Evolutionary conservation across 2,329 filamentous ascomycete species (phyloP).

Genomic region (Tympanopsis confertula): DNA sequence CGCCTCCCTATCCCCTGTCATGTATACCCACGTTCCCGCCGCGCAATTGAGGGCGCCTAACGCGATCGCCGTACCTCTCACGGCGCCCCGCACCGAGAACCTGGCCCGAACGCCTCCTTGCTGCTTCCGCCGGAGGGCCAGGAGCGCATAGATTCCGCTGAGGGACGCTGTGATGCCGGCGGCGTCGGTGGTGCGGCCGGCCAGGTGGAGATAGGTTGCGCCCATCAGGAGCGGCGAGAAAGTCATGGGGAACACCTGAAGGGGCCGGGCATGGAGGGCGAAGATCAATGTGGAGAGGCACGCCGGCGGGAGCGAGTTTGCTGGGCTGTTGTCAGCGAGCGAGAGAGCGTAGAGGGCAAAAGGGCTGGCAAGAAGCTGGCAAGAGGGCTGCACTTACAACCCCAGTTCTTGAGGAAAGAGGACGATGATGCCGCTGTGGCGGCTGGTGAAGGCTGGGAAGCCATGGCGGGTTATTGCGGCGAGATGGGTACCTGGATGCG

Average conservation of each 20-base stretch:
- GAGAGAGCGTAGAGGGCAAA: constrained; percentile 2
- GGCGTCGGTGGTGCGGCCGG: constrained; percentile 48
- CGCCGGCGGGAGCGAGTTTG: constrained; percentile 52
- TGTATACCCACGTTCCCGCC: constrained; percentile 12
- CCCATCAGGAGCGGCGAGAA: constrained; percentile 57
- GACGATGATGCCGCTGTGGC: constrained; percentile 25
- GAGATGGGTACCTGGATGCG: too few species aligned
- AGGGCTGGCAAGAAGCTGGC: constrained; percentile 4
- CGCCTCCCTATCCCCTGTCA: constrained; percentile 9
- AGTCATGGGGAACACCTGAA: constrained; percentile 53
- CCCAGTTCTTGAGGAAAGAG: constrained; percentile 34
- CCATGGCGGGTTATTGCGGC: too few species aligned
- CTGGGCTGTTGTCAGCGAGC: constrained; percentile 21
- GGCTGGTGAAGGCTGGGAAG: constrained; percentile 28
- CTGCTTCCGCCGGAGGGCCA: constrained; percentile 42
- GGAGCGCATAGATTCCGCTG: constrained; percentile 52
- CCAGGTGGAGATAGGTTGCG: constrained; percentile 53
- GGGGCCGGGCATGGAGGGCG: constrained; percentile 55
- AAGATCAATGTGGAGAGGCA: constrained; percentile 55
- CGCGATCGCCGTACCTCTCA: constrained; percentile 35
- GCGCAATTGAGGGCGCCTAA: constrained; percentile 35
- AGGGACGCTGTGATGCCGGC: constrained; percentile 53
- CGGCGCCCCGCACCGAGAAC: constrained; percentile 36
- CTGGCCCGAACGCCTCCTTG: constrained; percentile 23
- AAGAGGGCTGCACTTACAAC: constrained; percentile 26